phyloP scores from a whole-genome alignment of 2,329 filamentous ascomycete genomes.

The Colletotrichum musae region DNA sequence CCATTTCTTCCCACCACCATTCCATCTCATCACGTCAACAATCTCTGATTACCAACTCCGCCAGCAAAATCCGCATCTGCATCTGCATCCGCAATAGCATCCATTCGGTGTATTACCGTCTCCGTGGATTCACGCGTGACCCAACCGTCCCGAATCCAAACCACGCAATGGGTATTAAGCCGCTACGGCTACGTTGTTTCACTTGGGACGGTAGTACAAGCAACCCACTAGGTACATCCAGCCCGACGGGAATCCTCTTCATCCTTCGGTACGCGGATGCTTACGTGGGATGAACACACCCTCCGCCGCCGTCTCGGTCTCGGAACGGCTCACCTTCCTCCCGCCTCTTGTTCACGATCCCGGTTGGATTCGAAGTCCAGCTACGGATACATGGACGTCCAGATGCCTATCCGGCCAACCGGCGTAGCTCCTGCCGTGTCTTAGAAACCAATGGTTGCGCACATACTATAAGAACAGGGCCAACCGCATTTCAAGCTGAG shows the following conservation, averaged over 20 bases:
- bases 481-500: not conserved
- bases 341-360: constrained; percentile 8
- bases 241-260: not conserved
- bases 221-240: too few species aligned
- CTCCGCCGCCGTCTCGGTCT: constrained; percentile 2
- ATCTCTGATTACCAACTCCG: constrained; percentile 12
- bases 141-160: not conserved
- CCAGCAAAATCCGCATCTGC: too few species aligned
- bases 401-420: too few species aligned
- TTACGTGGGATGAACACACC: constrained; percentile 19
- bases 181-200: not conserved
- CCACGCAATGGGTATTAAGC: not conserved
- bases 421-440: not conserved
- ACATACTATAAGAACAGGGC: not conserved
- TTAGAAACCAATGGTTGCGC: not conserved
- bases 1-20: not conserved
- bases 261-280: not conserved
- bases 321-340: constrained; percentile 8
- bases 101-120: not conserved
- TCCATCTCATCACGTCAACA: not conserved
- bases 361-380: constrained; percentile 2
- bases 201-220: too few species aligned
- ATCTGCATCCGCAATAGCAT: not conserved
- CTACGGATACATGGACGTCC: not conserved
- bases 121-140: not conserved